Percentiles rank a stretch among this genome's conserved stretches.
These are phyloP conservation scores for Monilinia laxa DNA, from an alignment of 2,329 filamentous ascomycete species.

Conservation along the genomic window DNA sequence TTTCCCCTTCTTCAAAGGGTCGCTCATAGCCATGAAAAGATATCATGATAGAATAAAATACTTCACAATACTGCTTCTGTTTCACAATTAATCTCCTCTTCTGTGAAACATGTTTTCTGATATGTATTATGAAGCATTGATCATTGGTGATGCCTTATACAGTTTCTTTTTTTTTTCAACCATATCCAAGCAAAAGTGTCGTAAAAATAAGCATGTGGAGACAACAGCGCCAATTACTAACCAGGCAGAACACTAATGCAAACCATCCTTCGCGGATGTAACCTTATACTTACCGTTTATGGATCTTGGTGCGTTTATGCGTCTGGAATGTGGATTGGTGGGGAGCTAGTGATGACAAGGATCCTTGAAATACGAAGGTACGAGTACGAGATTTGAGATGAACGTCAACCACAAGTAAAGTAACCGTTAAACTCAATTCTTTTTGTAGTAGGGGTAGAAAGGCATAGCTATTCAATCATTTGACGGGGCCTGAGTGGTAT, in stretches of 20 bases:
- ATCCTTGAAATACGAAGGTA: neutral
- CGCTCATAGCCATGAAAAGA: neutral
- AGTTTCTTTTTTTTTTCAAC: neutral
- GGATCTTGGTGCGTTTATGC: neutral
- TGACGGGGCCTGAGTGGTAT: neutral
- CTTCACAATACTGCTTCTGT: neutral
- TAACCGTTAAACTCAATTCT: neutral
- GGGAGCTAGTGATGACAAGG: constrained; percentile 7
- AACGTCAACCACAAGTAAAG: neutral
- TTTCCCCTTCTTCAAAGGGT: neutral
- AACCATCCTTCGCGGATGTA: neutral
- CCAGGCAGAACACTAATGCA: constrained; percentile 11
- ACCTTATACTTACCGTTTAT: neutral
- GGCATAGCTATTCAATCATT: neutral
- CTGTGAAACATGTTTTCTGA: neutral
- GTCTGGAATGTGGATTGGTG: neutral
- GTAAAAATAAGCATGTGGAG: constrained; percentile 23
- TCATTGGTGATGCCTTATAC: neutral
- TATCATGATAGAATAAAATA: neutral
- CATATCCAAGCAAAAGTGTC: constrained; percentile 12
- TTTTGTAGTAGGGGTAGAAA: neutral
- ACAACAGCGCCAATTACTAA: constrained; percentile 5
- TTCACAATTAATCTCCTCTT: neutral
- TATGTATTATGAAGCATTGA: neutral
- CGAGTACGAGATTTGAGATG: constrained; percentile 4